These are phyloP conservation scores for Pseudozyma hubeiensis DNA, from an alignment of 1,284 basidiomycete genomes.

Conservation along the genomic window DNA sequence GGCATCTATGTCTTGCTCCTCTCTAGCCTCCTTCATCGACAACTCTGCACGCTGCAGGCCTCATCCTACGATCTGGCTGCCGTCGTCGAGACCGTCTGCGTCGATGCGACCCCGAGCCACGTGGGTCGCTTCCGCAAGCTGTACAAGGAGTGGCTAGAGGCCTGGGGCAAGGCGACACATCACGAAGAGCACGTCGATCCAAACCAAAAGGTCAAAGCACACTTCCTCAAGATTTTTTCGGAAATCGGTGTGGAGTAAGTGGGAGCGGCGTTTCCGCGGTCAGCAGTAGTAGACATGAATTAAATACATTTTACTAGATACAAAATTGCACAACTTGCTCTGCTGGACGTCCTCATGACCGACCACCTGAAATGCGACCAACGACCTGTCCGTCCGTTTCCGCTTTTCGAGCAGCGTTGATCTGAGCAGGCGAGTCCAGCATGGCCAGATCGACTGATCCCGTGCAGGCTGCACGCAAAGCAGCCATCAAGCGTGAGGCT, in stretches of 20 bases:
- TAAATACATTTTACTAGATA: not conserved
- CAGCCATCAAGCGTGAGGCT: slow-evolving; percentile 51
- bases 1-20: slow-evolving; percentile 45
- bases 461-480: slow-evolving; percentile 68
- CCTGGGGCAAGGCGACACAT: slow-evolving; percentile 32
- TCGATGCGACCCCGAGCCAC: slow-evolving; percentile 16
- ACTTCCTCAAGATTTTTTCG: slow-evolving; percentile 37
- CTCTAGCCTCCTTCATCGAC: slow-evolving; percentile 36
- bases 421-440: not conserved
- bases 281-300: too few relatives aligned
- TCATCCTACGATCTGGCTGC: slow-evolving; percentile 8
- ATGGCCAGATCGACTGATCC: slow-evolving; percentile 62
- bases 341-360: too few relatives aligned
- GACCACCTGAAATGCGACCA: too few relatives aligned
- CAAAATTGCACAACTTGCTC: too few relatives aligned
- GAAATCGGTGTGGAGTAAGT: slow-evolving; percentile 45
- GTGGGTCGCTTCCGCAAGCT: slow-evolving; percentile 23
- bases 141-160: slow-evolving; percentile 35
- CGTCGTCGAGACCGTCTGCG: slow-evolving; percentile 21
- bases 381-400: too few relatives aligned
- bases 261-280: not conserved
- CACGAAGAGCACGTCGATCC: slow-evolving; percentile 45
- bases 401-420: too few relatives aligned
- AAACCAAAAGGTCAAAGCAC: slow-evolving; percentile 18
- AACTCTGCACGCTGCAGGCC: slow-evolving; percentile 16